Base-by-base conservation (phyloP, 208 protist species). In the Wallacemonas sp. region DNA sequence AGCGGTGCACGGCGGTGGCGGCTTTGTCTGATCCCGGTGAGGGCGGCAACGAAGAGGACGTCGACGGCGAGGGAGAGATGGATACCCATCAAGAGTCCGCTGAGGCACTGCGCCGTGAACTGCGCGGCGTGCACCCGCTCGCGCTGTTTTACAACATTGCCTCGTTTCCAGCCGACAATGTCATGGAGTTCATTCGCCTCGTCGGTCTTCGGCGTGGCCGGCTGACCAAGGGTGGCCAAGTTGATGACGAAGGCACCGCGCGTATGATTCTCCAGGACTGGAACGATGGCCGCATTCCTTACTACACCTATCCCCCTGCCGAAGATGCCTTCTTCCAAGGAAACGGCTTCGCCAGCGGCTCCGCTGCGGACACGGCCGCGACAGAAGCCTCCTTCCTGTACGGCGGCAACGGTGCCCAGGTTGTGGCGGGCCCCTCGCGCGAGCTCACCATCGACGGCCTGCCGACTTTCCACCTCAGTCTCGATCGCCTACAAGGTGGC, bases 221-320 rank as follows among this genome's bases (percentile, higher is more conserved):
- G 3, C 54, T 98, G 4, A 72, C 66, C 15, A 89, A 96, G 39
- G 93, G 93, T 32, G 94, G 96, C 10, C 63, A 81, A 21, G 77
- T 97, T 22, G 92, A 99, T 64, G 84, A 96, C 59, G 82, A 98
- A 45, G 89, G 64, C 24, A 96, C 95, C 2, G 97, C 92, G 24
- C 73, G 84, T n/a, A 89, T 91, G 75, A 89, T 99, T 29, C 66
- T 99, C 17, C 69, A 93, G 32, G 96, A 98, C 69, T 99, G 97
- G 96, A 98, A 97, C 68, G 76, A 90, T 45, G 97, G 97, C 50
- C 85, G 86, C 44, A 98, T 99, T 58, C 79, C 85, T 29, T 99
- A 98, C 81, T 99, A 98, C 83, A 98, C 97, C 3, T 62, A 90
- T 13, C 96, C 97, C 27, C 96, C 97, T 2, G 78, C 71, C 5